phyloP scores from a whole-genome alignment of 345 rosid genomes.

The Populus ilicifolia region DNA sequence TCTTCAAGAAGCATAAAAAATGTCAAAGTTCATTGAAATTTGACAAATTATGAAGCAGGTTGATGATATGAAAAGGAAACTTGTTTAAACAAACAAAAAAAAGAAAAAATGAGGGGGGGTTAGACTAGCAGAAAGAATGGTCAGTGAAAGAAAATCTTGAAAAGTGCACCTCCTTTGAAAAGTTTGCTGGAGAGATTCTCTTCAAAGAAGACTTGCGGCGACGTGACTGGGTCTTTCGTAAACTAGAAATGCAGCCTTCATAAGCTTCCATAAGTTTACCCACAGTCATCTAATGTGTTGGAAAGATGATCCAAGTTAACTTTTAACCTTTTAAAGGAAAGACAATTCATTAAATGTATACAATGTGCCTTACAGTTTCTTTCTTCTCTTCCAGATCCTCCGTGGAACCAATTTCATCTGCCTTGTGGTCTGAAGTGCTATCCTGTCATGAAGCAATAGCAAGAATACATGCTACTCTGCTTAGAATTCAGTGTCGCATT shows the following conservation, averaged over 20 bases:
- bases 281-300: slow-evolving; percentile 59
- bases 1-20: background rate
- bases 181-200: slow-evolving; percentile 83
- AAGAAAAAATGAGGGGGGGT: background rate
- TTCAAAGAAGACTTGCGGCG: slow-evolving; percentile 66
- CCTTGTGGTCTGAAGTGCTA: slow-evolving; percentile 27
- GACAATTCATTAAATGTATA: background rate
- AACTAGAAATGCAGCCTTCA: slow-evolving; percentile 58
- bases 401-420: slow-evolving; percentile 20
- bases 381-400: slow-evolving; percentile 36
- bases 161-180: slow-evolving; percentile 63
- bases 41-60: background rate
- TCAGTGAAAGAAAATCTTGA: background rate
- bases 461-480: slow-evolving; percentile 6
- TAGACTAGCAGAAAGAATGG: background rate
- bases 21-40: background rate
- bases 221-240: slow-evolving; percentile 56
- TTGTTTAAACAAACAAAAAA: background rate
- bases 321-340: background rate
- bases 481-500: slow-evolving; percentile 1
- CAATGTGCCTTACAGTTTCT: slow-evolving; percentile 47
- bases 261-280: slow-evolving; percentile 60
- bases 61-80: no score
- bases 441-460: slow-evolving; percentile 23
- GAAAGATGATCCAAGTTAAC: slow-evolving; percentile 3